Evolutionary conservation across 345 rosid genomes (phyloP), one percentile per base, ranked within the genome.

Genomic region (Conringia planisiliqua): DNA sequence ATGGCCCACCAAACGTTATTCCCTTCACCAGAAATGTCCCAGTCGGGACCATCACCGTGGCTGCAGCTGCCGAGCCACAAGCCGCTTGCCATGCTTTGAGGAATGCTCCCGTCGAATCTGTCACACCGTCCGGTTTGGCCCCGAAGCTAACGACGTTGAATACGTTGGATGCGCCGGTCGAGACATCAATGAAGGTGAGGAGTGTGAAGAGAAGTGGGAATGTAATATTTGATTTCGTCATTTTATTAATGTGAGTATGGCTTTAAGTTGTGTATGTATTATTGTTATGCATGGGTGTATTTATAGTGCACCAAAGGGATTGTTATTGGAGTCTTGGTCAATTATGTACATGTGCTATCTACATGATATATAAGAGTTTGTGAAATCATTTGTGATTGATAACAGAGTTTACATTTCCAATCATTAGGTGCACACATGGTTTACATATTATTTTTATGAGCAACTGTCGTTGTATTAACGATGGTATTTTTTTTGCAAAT

Each of bases 11-110:
- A 60, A 90, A 84, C 16, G 70, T 78, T 52, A 80, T 75, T 5
- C 44, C 76, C 36, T 78, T 75, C 4, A 88, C 48, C 47, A 76
- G 11, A 71, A 70, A 90, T 48, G 75, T 76, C 18, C 96, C 94
- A 3, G 8, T 76, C 0, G 97, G 90, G 2, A 87, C 85, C 33
- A 78, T 57, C 10, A 90, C 17, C 0, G 77, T 76, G 8, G 87
- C 73, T 6, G 83, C 62, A 18, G 39, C n/a, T n/a, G 44, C 68
- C 2, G 92, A 85, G 38, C 56, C 48, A 43, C 97, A 87, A 0
- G 90, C 94, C 1, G 66, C 70, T 10, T 73, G 35, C 97, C 94
- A 90, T 4, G 92, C 85, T 64, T 47, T 77, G 6, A 80, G 80
- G 56, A 90, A 86, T 7, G 90, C 71, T 24, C 4, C 17, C 0